Evolutionary conservation across 169 alveolate species (phyloP).

Genomic region (Theileria parva): DNA sequence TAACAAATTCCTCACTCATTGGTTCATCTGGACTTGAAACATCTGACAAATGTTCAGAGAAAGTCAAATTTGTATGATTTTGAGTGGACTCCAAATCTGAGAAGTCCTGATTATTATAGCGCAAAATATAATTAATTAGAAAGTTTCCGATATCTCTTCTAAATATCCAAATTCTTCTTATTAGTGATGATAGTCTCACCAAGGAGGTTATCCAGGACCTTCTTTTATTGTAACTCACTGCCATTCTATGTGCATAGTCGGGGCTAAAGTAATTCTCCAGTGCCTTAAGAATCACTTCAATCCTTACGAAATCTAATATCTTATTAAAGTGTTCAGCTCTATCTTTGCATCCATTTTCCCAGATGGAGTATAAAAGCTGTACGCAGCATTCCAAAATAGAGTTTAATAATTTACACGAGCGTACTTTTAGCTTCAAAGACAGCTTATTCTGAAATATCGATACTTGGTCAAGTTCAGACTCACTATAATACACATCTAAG

Average conservation of each 20-base stretch:
- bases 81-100: constrained; percentile 1
- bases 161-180: constrained; percentile 55
- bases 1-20: background rate
- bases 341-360: constrained; percentile 33
- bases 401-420: constrained; percentile 10
- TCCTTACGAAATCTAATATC: constrained; percentile 20
- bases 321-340: constrained; percentile 6
- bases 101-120: background rate
- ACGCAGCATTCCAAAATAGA: constrained; percentile 16
- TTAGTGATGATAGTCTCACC: constrained; percentile 29
- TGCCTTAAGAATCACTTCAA: constrained; percentile 38
- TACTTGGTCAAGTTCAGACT: constrained; percentile 26
- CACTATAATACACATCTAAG: background rate
- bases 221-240: constrained; percentile 20
- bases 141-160: constrained; percentile 41
- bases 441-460: background rate
- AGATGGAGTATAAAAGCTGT: constrained; percentile 24
- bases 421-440: constrained; percentile 20
- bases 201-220: constrained; percentile 32
- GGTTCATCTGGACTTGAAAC: background rate
- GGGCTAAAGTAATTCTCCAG: constrained; percentile 23
- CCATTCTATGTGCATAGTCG: background rate
- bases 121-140: background rate
- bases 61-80: background rate
- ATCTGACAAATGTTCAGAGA: background rate